Base-by-base conservation (phyloP, 306 rosid species). In the Cotoneaster glaucophyllus region DNA sequence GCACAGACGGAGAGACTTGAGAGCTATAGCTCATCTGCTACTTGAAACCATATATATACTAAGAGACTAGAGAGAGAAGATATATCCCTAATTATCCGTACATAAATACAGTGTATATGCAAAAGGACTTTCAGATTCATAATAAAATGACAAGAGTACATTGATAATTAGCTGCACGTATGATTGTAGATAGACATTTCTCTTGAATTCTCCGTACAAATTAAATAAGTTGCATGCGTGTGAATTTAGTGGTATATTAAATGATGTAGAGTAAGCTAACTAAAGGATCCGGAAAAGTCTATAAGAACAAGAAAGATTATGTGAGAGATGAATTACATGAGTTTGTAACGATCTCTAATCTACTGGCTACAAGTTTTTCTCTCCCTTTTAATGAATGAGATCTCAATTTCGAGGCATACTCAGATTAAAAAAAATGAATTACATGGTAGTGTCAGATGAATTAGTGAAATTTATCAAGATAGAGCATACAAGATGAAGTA, bases 11-110 rank as follows among this genome's bases (percentile, higher is more conserved):
- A 32, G 22, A 54, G 62, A 71, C 39, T 59, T 65, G 48, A 48
- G 25, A 48, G 67, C 37, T 56, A 58, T 34, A 57, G 67, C 76
- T 74, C 50, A 14, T 84, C 70, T 73, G 82, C 62, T 64, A 39
- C 81, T 76, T 43, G 68, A 80, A 80, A 21, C 64, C 71, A 53
- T 80, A 83, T 87, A 75, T 86, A 86, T 81, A 87, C 67, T 15
- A 48, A 48, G 6, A 22, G 1, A 50, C 79, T 81, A 54, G 69
- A 58, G 37, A 21, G 21, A 77, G 61, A 26, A 6, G 41, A 13
- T n/a, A 67, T 25, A 77, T 61, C 67, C 6, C 65, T 77, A 24
- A 21, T 80, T 61, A 61, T 62, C 74, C 74, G 61, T 34, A 77
- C 28, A 68, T 32, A 44, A 84, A 75, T 37, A 62, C 22, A 28